phyloP scores from a whole-genome alignment of 345 rosid species.

The Linum usitatissimum region DNA sequence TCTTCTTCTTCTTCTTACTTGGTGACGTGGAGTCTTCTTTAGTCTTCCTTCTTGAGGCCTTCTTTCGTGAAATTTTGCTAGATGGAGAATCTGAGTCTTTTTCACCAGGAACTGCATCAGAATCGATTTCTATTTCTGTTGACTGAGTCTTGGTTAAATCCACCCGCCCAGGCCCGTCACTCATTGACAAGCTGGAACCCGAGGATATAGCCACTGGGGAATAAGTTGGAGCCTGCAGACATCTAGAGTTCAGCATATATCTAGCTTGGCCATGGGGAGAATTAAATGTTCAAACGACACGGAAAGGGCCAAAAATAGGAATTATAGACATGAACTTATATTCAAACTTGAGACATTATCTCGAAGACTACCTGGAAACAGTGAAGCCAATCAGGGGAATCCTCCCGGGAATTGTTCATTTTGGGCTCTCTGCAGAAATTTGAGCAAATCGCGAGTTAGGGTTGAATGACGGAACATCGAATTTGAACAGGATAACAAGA shows the following conservation, averaged over 20 bases:
- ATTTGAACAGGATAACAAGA: no score
- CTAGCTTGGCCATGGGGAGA: not conserved
- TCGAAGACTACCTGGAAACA: not conserved
- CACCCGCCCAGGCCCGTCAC: conserved; percentile 27
- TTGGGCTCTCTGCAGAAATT: not conserved
- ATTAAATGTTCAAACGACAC: not conserved
- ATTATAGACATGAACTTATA: no score
- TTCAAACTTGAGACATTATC: no score
- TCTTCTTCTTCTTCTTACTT: conserved; percentile 32
- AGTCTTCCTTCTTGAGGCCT: conserved; percentile 19
- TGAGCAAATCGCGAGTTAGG: no score
- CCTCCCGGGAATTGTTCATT: conserved; percentile 1
- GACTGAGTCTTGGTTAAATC: conserved; percentile 21
- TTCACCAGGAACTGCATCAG: conserved; percentile 9
- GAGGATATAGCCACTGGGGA: conserved; percentile 42
- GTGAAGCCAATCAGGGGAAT: not conserved
- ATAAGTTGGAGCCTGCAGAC: conserved; percentile 40
- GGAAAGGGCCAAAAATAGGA: no score
- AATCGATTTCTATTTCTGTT: conserved; percentile 14
- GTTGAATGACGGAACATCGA: no score
- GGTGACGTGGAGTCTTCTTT: conserved; percentile 18
- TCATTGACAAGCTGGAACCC: conserved; percentile 40
- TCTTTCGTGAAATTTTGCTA: conserved; percentile 19
- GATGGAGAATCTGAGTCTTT: conserved; percentile 14
- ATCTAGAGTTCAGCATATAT: not conserved